Conservation (phyloP, 1,284 basidiomycete genomes). For the Chalciporus sp. region DNA sequence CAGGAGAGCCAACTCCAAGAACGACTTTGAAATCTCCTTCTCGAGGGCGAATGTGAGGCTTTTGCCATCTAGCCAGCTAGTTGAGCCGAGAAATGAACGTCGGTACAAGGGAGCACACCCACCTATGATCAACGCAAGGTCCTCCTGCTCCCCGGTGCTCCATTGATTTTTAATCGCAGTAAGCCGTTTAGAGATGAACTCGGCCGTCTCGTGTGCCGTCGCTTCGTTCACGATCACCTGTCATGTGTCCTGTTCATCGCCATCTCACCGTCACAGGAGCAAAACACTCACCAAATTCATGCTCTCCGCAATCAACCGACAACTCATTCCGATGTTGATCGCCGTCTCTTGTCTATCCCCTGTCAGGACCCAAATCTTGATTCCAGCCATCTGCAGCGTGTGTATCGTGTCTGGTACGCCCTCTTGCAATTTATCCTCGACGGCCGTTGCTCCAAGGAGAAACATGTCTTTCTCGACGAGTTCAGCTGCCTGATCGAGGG, state of each 20-base stretch:
- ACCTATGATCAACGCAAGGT: conserved; percentile 95
- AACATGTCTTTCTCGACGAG: conserved; percentile 94
- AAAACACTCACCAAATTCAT: conserved; percentile 85
- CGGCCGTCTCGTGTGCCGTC: conserved; percentile 78
- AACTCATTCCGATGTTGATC: conserved; percentile 98
- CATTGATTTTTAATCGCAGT: conserved; percentile 93
- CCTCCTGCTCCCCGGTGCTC: conserved; percentile 89
- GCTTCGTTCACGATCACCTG: conserved; percentile 96
- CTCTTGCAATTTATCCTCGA: conserved; percentile 98
- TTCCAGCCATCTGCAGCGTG: conserved; percentile 95
- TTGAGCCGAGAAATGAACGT: not conserved
- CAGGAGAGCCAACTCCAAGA: conserved; percentile 95
- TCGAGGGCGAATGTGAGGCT: conserved; percentile 92
- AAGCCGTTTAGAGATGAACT: conserved; percentile 87
- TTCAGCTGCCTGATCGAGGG: conserved; percentile 93
- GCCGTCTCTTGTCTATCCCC: conserved; percentile 99
- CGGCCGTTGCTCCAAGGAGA: conserved; percentile 94
- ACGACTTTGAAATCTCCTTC: conserved; percentile 86
- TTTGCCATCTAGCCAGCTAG: conserved; percentile 76
- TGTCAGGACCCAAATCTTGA: conserved; percentile 99
- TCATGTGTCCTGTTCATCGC: not conserved
- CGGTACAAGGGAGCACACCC: conserved; percentile 20
- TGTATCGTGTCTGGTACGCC: conserved; percentile 99
- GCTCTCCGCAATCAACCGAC: conserved; percentile 94
- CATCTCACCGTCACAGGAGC: not conserved